Percentiles rank a stretch among this genome's conserved stretches.
Evolutionary conservation across 2,329 filamentous ascomycete species (phyloP).

Genomic region (Thyridium curvatum): DNA sequence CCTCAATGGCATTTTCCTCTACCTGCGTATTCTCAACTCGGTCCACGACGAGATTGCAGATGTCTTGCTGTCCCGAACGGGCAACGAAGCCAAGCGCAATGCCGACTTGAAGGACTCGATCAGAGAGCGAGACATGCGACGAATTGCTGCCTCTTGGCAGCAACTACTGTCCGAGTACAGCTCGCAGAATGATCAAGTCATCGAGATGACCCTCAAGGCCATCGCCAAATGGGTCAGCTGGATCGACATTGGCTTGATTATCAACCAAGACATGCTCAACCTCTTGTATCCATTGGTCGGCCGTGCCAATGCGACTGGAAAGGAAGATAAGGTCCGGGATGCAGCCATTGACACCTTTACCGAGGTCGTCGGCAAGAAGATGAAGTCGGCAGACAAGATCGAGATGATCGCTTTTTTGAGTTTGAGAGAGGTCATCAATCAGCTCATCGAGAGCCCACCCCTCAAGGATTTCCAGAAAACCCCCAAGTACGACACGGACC

Average conservation of each 20-base stretch:
- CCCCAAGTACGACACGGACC: conserved; percentile 86
- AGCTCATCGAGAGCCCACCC: conserved; percentile 78
- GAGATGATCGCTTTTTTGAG: conserved; percentile 90
- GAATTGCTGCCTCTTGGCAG: conserved; percentile 85
- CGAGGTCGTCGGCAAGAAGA: conserved; percentile 96
- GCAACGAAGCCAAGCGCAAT: conserved; percentile 76
- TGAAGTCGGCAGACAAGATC: conserved; percentile 89
- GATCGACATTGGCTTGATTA: conserved; percentile 92
- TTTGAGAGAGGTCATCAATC: conserved; percentile 74
- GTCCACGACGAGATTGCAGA: conserved; percentile 98
- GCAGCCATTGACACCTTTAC: conserved; percentile 92
- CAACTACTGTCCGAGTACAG: conserved; percentile 78
- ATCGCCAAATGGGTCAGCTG: conserved; percentile 97
- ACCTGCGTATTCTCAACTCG: conserved; percentile 80
- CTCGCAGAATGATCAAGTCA: conserved; percentile 61
- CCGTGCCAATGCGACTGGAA: conserved; percentile 54
- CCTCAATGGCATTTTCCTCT: conserved; percentile 70
- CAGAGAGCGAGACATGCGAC: conserved; percentile 78
- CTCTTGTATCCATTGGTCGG: conserved; percentile 82
- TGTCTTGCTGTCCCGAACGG: conserved; percentile 73
- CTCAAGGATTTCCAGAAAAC: conserved; percentile 74
- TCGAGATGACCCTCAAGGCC: conserved; percentile 86
- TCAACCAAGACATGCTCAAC: conserved; percentile 82
- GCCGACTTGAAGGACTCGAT: conserved; percentile 88
- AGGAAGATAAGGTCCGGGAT: conserved; percentile 76